Percentiles rank a stretch among this genome's conserved stretches.
phyloP scores from a whole-genome alignment of 2,329 filamentous ascomycete species.

The Ascochyta rabiei region DNA sequence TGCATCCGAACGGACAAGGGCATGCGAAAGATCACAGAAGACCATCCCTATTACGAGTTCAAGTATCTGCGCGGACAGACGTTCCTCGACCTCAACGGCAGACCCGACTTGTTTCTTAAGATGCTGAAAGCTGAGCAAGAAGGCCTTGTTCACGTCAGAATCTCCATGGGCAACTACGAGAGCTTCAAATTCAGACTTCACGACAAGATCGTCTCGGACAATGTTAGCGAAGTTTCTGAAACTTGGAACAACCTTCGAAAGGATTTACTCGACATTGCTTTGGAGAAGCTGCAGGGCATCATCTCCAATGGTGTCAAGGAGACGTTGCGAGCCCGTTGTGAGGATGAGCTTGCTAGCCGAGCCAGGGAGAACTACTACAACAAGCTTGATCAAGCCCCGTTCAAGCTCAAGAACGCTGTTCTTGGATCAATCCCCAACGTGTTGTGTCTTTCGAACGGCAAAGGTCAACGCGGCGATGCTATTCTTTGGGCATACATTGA shows the following conservation, averaged over 20 bases:
- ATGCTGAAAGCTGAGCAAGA: slow-evolving; percentile 98
- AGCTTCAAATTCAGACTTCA: slow-evolving; percentile 79
- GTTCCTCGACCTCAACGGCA: slow-evolving; percentile 77
- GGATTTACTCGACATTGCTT: slow-evolving; percentile 81
- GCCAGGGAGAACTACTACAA: slow-evolving; percentile 89
- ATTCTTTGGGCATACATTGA: slow-evolving; percentile 92
- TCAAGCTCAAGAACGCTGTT: slow-evolving; percentile 91
- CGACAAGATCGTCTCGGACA: slow-evolving; percentile 88
- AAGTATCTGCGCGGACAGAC: slow-evolving; percentile 94
- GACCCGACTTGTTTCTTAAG: slow-evolving; percentile 89
- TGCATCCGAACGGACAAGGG: slow-evolving; percentile 94
- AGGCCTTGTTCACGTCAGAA: slow-evolving; percentile 83
- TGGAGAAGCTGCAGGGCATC: slow-evolving; percentile 79
- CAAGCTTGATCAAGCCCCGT: slow-evolving; percentile 92
- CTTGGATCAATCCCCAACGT: slow-evolving; percentile 88
- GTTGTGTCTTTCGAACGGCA: slow-evolving; percentile 84
- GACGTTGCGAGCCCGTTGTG: slow-evolving; percentile 88
- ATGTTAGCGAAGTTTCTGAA: slow-evolving; percentile 92
- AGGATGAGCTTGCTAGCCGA: slow-evolving; percentile 85
- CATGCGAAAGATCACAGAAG: slow-evolving; percentile 88
- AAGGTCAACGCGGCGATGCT: slow-evolving; percentile 78
- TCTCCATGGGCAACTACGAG: slow-evolving; percentile 76
- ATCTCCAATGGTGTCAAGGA: slow-evolving; percentile 95
- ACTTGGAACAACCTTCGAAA: slow-evolving; percentile 90
- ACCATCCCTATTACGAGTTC: slow-evolving; percentile 96